These are phyloP conservation scores for Gamsiella multidivaricata DNA, from an alignment of 192 early-diverging fungal genomes.

Conservation along the genomic window DNA sequence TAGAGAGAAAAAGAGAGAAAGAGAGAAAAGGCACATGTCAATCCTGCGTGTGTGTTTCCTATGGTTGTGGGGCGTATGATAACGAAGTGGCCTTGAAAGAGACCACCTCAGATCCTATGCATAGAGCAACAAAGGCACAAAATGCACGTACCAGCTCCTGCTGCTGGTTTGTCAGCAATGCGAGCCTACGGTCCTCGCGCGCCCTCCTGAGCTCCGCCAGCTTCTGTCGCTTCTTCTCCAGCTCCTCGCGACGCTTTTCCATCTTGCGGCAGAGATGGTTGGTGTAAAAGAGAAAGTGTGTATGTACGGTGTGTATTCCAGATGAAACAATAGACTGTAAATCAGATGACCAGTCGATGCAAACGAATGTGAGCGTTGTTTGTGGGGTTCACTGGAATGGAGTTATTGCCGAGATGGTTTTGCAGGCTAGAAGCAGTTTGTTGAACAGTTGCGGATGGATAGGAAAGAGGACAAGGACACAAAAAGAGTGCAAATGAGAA, in stretches of 20 bases:
- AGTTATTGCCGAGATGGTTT: too few relatives aligned
- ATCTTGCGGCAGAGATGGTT: conserved; percentile 51
- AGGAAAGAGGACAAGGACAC: too few relatives aligned
- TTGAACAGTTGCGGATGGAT: too few relatives aligned
- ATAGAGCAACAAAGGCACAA: not conserved
- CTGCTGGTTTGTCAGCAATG: conserved; percentile 45
- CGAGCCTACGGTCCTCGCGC: conserved; percentile 78
- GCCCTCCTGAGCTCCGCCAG: conserved; percentile 87
- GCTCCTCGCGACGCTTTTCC: conserved; percentile 80
- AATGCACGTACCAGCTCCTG: conserved; percentile 4
- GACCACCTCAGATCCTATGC: too few relatives aligned
- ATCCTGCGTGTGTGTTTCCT: not conserved
- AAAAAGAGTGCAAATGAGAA: too few relatives aligned
- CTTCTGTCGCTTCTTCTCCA: conserved; percentile 93
- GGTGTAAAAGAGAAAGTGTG: not conserved
- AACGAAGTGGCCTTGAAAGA: too few relatives aligned
- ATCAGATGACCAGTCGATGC: not conserved
- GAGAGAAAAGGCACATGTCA: conserved; percentile 25
- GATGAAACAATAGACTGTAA: not conserved
- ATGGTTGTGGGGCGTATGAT: too few relatives aligned
- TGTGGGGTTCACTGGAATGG: too few relatives aligned
- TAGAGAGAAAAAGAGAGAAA: not conserved
- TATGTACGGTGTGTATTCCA: not conserved
- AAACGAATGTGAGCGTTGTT: too few relatives aligned
- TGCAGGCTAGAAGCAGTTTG: too few relatives aligned